Base-by-base conservation (phyloP, 2,329 filamentous ascomycete species). In the Fusarium tjaetaba region DNA sequence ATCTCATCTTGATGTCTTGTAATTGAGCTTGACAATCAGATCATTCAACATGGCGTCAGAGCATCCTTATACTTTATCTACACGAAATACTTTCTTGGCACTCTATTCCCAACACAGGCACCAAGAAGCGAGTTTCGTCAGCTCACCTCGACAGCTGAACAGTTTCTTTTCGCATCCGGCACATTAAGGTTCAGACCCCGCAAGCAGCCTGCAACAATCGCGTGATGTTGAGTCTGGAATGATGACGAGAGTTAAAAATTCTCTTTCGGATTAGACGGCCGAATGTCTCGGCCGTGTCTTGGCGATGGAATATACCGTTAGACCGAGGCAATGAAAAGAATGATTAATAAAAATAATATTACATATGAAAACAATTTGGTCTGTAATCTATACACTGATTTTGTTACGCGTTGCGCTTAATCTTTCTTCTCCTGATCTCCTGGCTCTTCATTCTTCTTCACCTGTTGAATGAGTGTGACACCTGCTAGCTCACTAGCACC, bases 401-500 rank as follows among this genome's bases (percentile, higher is more conserved):
- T 6, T 55, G 5, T 51, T 32, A 18, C 20, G 24, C 18, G 32
- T 26, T 13, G 20, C 8, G 11, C 7, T 42, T 65, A 77, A 13
- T 76, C 73, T 7, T 56, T 57, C 56, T 77, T 77, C 11, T 66
- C 65, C 10, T 64, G 53, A 9, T 42, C 39, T 5, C 60, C 68
- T 0, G 38, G 48, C 22, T 64, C 52, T 16, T 76, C 75, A 46
- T 67, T 72, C 34, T 70, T 63, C 39, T 76, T 80, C 1, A 80
- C 77, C 48, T 80, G 65, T 20, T 79, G 72, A 32, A 85, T 84
- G 42, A 85, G 68, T 2, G 73, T 73, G 7, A 81, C 64, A 1
- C 82, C 84, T 10, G 78, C 80, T 7, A 76, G 76, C 4, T 80
- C 79, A 11, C 84, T 85, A 28, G 76, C 73, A 1, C 83, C 84